Evolutionary conservation across 805 yeast genomes (phyloP), one percentile per base, ranked within the genome.

Genomic region (Starmerella geochares): DNA sequence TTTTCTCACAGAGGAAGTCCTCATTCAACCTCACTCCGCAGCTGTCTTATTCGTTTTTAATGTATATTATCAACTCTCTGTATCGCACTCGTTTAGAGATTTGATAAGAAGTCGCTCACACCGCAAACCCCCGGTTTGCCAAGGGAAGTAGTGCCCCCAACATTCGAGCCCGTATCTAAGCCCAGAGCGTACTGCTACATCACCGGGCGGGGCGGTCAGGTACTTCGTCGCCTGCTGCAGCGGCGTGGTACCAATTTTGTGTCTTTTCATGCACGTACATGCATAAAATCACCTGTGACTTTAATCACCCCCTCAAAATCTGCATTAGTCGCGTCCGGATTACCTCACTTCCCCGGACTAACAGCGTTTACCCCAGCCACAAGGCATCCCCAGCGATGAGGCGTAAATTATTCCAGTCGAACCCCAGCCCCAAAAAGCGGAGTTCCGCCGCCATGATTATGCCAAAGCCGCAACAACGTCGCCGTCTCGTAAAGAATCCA

Each of bases 261-360:
- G 13, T 3, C 14, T 13, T 14, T 37, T 21, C 17, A 9, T n/a
- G 27, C 27, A 37, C 3, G 19, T 2, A n/a, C 27, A 10, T 37
- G 40, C 40, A 37, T 23, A 17, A 37, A 10, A 23, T 13, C 25
- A 21, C n/a, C 8, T 20, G 42, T 38, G 29, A 24, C 31, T 38
- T 25, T 38, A 38, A 21, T 37, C 40, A n/a, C 14, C 27, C 40
- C 27, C 27, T 23, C 17, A 23, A 38, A 33, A 4, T 33, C 2
- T 20, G 29, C 42, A 19, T 9, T 24, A 14, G 14, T 6, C 29
- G 20, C 21, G 29, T 20, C 20, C 29, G 21, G 23, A 38, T 24
- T 38, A 38, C 29, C 10, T 38, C 42, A 38, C 19, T 38, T 38
- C 42, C 29, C 29, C 42, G 29, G 42, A 38, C 20, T 24, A n/a